These are phyloP conservation scores for Colletotrichum sp. DNA, from an alignment of 2,329 filamentous ascomycete genomes.

Conservation along the genomic window DNA sequence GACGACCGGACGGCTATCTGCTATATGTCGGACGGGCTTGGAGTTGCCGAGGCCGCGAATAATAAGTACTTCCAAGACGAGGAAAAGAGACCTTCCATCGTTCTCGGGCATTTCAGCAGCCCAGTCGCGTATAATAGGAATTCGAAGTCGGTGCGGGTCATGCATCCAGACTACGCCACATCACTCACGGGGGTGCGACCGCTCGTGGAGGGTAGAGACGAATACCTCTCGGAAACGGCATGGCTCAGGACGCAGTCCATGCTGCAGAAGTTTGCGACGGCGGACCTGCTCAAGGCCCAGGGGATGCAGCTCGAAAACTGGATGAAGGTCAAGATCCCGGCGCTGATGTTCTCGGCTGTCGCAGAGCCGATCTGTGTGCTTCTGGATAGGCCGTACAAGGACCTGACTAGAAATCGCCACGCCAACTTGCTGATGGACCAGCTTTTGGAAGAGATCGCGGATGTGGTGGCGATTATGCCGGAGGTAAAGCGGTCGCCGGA, in stretches of 20 bases:
- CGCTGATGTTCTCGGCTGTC: constrained; percentile 75
- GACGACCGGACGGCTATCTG: constrained; percentile 73
- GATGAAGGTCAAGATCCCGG: constrained; percentile 77
- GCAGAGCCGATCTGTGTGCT: constrained; percentile 84
- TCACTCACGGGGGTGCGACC: constrained; percentile 34
- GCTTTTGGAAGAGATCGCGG: constrained; percentile 75
- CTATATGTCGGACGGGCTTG: constrained; percentile 83
- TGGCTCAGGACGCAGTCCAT: constrained; percentile 55
- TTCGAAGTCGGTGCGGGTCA: constrained; percentile 43
- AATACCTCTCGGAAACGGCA: constrained; percentile 21
- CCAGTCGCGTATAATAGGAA: constrained; percentile 47
- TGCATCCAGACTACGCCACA: constrained; percentile 32
- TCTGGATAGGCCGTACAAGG: constrained; percentile 77
- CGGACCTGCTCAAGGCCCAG: constrained; percentile 65
- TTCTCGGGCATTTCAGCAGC: constrained; percentile 69
- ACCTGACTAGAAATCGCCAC: constrained; percentile 70
- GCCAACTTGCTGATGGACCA: constrained; percentile 71
- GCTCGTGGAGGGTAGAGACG: constrained; percentile 4
- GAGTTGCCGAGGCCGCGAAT: constrained; percentile 81
- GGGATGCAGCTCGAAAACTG: constrained; percentile 66
- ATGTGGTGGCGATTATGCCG: constrained; percentile 75
- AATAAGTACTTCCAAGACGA: constrained; percentile 72
- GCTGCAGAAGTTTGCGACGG: constrained; percentile 66
- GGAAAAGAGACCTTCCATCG: constrained; percentile 72
- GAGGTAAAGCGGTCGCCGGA: constrained; percentile 71